phyloP scores from a whole-genome alignment of 2,329 filamentous ascomycete genomes.

The Bipolaris cookei region DNA sequence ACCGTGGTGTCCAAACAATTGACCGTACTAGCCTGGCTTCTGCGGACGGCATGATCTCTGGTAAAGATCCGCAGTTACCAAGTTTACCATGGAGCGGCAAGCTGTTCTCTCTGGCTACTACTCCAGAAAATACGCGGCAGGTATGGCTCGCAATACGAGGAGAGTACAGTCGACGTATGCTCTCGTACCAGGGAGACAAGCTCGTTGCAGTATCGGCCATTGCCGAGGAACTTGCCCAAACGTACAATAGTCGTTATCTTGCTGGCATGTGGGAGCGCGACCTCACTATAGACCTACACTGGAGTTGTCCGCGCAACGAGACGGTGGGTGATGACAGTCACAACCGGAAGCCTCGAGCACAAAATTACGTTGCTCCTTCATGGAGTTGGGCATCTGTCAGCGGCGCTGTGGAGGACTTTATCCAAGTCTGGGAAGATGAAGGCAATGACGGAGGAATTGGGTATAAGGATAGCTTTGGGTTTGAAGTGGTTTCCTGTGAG shows the following conservation, averaged over 20 bases:
- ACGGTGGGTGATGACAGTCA: not conserved
- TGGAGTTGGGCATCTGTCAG: slow-evolving; percentile 18
- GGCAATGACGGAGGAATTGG: slow-evolving; percentile 1
- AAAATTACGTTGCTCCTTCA: slow-evolving; percentile 11
- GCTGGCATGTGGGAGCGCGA: slow-evolving; percentile 18
- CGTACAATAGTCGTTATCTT: slow-evolving; percentile 8
- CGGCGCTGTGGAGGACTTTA: slow-evolving; percentile 6
- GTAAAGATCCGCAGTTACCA: slow-evolving; percentile 10
- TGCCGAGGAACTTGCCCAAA: slow-evolving; percentile 12
- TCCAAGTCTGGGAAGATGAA: slow-evolving; percentile 4
- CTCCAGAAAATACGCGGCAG: slow-evolving; percentile 7
- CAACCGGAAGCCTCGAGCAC: slow-evolving; percentile 1
- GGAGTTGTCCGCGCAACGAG: slow-evolving; percentile 1
- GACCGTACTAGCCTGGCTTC: slow-evolving; percentile 1
- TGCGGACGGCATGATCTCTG: slow-evolving; percentile 1
- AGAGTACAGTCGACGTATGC: slow-evolving; percentile 13
- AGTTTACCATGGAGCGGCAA: slow-evolving; percentile 12
- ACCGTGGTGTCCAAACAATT: slow-evolving; percentile 9
- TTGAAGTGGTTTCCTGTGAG: slow-evolving; percentile 9
- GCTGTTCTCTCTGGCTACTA: slow-evolving; percentile 6
- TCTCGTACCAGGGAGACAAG: slow-evolving; percentile 15
- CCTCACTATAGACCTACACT: slow-evolving; percentile 12
- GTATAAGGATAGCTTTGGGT: slow-evolving; percentile 4
- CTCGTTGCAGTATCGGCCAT: slow-evolving; percentile 14
- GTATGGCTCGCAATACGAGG: slow-evolving; percentile 13